Evolutionary conservation across 73 alveolate genomes (phyloP).

Genomic region (Paraurostyla sp.): DNA sequence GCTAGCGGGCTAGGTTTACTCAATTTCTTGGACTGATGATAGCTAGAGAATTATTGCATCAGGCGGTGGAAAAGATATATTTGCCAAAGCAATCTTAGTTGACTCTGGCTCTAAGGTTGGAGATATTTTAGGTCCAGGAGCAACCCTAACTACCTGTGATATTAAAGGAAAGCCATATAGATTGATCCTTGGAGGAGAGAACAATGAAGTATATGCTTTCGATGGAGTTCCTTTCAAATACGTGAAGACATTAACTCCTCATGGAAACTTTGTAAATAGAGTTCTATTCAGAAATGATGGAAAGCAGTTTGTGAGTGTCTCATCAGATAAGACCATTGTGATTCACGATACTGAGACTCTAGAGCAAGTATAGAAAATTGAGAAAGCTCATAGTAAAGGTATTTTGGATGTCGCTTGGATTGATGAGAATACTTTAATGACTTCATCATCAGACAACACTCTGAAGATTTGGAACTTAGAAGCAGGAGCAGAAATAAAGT

Average conservation of each 20-base stretch:
- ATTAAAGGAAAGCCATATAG: constrained; percentile 47
- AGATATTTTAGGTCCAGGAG: constrained; percentile 44
- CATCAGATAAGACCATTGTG: constrained; percentile 31
- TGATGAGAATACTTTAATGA: constrained; percentile 41
- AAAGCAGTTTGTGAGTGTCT: constrained; percentile 23
- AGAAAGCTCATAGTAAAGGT: constrained; percentile 58
- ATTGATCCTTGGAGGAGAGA: constrained; percentile 45
- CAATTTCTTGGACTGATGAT: constrained; percentile 42
- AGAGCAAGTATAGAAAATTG: constrained; percentile 29
- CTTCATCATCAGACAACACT: constrained; percentile 15
- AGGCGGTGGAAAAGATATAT: constrained; percentile 57
- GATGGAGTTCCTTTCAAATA: constrained; percentile 59
- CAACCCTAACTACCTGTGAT: constrained; percentile 7
- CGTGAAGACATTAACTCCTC: constrained; percentile 6
- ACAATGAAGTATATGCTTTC: constrained; percentile 16
- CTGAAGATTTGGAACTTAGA: constrained; percentile 28
- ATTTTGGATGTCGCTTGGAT: constrained; percentile 47
- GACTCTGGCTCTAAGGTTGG: constrained; percentile 55
- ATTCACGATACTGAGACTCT: constrained; percentile 35
- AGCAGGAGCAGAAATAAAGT: constrained; percentile 42
- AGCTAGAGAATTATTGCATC: constrained; percentile 40
- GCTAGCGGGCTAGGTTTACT: constrained; percentile 28
- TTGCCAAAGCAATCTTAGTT: constrained; percentile 26
- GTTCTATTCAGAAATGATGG: constrained; percentile 34
- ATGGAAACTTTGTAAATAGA: constrained; percentile 32